Conservation (phyloP, 192 early-diverging fungal species). For the Chytriomyces confervae region DNA sequence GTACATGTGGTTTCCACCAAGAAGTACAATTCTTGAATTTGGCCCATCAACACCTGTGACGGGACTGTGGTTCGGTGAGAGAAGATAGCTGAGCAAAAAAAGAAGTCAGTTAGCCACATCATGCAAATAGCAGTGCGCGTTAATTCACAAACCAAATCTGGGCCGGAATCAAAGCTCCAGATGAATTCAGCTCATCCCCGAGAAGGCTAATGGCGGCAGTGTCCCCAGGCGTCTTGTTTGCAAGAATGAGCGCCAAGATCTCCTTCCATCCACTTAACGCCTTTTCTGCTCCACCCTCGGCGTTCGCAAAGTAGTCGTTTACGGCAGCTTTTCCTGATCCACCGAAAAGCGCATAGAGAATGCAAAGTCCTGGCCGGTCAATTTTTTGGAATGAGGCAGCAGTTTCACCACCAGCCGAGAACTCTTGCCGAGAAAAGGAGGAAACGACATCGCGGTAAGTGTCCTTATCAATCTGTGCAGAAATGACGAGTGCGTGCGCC, state of each 20-base stretch:
- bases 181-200: conserved; percentile 75
- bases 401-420: conserved; percentile 32
- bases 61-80: conserved; percentile 66
- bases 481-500: conserved; percentile 90
- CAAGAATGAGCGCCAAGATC: conserved; percentile 75
- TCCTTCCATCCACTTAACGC: conserved; percentile 69
- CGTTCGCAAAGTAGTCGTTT: background rate
- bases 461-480: conserved; percentile 83
- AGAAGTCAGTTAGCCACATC: conserved; percentile 22
- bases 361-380: conserved; percentile 44
- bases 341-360: conserved; percentile 47
- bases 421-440: conserved; percentile 67
- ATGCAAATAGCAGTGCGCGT: background rate
- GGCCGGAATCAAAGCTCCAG: conserved; percentile 63
- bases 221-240: conserved; percentile 83
- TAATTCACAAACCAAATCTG: conserved; percentile 76
- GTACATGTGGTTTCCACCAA: conserved; percentile 63
- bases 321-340: conserved; percentile 32
- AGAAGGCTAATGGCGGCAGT: conserved; percentile 69
- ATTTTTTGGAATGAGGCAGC: background rate
- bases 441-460: conserved; percentile 80
- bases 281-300: background rate
- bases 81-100: conserved; percentile 55
- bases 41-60: conserved; percentile 70
- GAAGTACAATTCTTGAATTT: conserved; percentile 67